Conservation (phyloP, 2,329 filamentous ascomycete genomes). For the Fusarium coicis region DNA sequence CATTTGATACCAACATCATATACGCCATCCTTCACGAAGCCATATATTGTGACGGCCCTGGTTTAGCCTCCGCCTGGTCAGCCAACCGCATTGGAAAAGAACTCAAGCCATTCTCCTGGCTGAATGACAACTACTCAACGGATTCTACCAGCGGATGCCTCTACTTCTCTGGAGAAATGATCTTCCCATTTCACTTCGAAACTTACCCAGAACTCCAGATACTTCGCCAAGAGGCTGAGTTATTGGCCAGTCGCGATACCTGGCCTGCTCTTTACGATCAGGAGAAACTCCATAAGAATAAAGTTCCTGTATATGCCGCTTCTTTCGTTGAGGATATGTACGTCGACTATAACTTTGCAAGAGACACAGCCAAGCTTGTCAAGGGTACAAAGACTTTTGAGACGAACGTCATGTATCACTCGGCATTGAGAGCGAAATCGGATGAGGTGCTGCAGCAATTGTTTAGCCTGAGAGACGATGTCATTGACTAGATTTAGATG, state of each 20-base stretch:
- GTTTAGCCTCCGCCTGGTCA: slow-evolving; percentile 77
- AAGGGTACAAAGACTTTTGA: slow-evolving; percentile 82
- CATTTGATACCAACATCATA: slow-evolving; percentile 81
- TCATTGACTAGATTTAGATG: slow-evolving; percentile 60
- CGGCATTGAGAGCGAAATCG: slow-evolving; percentile 77
- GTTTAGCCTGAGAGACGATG: slow-evolving; percentile 79
- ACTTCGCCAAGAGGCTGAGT: slow-evolving; percentile 74
- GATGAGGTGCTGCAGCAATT: slow-evolving; percentile 82
- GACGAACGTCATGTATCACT: slow-evolving; percentile 89
- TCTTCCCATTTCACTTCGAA: slow-evolving; percentile 86
- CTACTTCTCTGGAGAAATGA: slow-evolving; percentile 92
- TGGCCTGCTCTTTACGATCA: slow-evolving; percentile 85
- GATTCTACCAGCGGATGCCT: slow-evolving; percentile 61
- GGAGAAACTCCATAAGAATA: slow-evolving; percentile 77
- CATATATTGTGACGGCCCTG: slow-evolving; percentile 80
- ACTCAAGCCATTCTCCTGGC: slow-evolving; percentile 63
- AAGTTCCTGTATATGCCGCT: slow-evolving; percentile 87
- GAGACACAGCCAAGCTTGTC: slow-evolving; percentile 79
- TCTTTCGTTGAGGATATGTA: slow-evolving; percentile 93
- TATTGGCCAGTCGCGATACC: slow-evolving; percentile 72
- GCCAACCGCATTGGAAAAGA: slow-evolving; percentile 70
- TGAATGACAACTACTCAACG: slow-evolving; percentile 48
- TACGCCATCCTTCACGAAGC: slow-evolving; percentile 91
- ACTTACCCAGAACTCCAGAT: slow-evolving; percentile 80
- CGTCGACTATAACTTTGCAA: slow-evolving; percentile 80